Evolutionary conservation across 345 rosid genomes (phyloP).

Genomic region (Dipteronia dyeriana): DNA sequence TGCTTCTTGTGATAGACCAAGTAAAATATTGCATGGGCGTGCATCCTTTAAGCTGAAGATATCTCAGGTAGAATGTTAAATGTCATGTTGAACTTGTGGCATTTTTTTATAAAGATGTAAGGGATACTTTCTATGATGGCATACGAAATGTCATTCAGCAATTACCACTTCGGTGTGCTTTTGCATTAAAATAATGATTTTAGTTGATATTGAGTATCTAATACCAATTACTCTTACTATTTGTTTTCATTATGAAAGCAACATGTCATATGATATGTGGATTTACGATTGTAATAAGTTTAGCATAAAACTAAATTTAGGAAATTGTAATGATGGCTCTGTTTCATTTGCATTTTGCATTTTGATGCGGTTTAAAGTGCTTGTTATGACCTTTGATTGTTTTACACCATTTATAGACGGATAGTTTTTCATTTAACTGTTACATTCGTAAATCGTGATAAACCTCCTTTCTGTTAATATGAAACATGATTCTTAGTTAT

Average conservation of each 20-base stretch:
- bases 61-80: slow-evolving; percentile 57
- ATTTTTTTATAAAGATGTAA: background rate
- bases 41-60: slow-evolving; percentile 82
- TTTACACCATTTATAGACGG: background rate
- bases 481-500: background rate
- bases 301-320: background rate
- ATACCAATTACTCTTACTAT: background rate
- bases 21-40: slow-evolving; percentile 61
- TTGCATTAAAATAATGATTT: slow-evolving; percentile 4
- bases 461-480: background rate
- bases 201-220: background rate
- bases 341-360: background rate
- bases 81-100: slow-evolving; percentile 9
- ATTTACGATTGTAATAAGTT: background rate
- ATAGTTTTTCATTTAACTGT: background rate
- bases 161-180: background rate
- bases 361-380: slow-evolving; percentile 8
- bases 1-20: slow-evolving; percentile 60
- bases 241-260: background rate
- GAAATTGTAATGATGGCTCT: background rate
- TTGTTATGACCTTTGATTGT: background rate
- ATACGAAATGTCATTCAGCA: background rate
- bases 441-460: background rate
- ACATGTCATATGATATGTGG: background rate
- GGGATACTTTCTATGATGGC: background rate